Evolutionary conservation across 129 eudicot genomes (phyloP), one percentile per base, ranked within the genome.

Genomic region (Dittrichia graveolens): DNA sequence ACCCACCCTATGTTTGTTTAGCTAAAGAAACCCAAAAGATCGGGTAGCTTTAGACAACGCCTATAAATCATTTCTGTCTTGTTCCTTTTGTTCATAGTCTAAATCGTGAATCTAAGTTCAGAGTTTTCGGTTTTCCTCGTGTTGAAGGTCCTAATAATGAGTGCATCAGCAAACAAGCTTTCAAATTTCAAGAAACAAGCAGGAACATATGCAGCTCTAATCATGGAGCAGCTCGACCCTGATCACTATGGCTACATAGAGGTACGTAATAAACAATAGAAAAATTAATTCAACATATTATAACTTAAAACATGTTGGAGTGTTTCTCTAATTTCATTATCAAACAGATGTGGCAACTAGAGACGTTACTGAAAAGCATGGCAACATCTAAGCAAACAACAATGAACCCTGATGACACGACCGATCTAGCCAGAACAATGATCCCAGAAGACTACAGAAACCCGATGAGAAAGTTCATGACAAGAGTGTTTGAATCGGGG

Each of bases 301-400:
- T 13, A 47, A 16, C 40, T 11, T 62, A 39, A 53, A 9, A 74
- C 54, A 24, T 4, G 37, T 55, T 68, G 54, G 8, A 16, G 24
- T 8, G 11, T 55, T 49, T 47, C 47, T 50, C 31, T 11, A 54
- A 18, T 13, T 61, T 55, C 18, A 8, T 60, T 6, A 35, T 74
- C 54, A 56, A 76, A 71, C 91, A 95, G 99, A 85, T 95, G 83
- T 95, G 99, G 99, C 99, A 95, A 90, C 97, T 95, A 39, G 97
- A 95, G 88, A 79, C 94, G 3, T 71, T 95, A 60, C 79, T 95
- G 63, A 88, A 84, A 69, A 96, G 84, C 44, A 85, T 85, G 89
- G 85, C 88, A 3, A 74, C 82, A 53, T 69, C 96, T 5, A 63
- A 79, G 6, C 84, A 82, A 11, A 45, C 70, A 49, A 77, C 54